A percentile compares a stretch with the other conserved stretches of the same genome.
Conservation (phyloP, 805 yeast genomes). For the Kuraishia ogatae region DNA sequence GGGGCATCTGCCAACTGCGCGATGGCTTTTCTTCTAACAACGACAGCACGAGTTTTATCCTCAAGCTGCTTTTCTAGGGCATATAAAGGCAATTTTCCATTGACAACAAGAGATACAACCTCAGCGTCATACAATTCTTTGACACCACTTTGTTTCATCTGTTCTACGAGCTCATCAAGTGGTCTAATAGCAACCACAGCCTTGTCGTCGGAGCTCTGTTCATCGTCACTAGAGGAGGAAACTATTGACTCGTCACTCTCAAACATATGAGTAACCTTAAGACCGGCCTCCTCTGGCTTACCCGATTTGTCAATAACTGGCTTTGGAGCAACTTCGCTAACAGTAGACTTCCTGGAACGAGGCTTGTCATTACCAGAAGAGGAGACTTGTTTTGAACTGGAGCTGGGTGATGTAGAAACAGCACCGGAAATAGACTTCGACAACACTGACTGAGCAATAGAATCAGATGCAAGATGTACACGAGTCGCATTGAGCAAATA, state of each 20-base stretch:
- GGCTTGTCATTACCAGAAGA: neutral
- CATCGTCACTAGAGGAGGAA: slow-evolving; percentile 23
- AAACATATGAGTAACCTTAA: slow-evolving; percentile 25
- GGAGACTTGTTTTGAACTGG: neutral
- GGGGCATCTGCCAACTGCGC: slow-evolving; percentile 79
- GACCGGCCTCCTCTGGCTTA: slow-evolving; percentile 8
- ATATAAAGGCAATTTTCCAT: slow-evolving; percentile 82
- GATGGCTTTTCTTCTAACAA: slow-evolving; percentile 87
- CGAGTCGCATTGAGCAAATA: slow-evolving; percentile 84
- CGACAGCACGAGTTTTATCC: slow-evolving; percentile 88
- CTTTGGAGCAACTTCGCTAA: neutral
- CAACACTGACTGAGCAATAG: slow-evolving; percentile 3
- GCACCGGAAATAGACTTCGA: neutral
- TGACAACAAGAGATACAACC: slow-evolving; percentile 57
- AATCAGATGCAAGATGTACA: slow-evolving; percentile 33
- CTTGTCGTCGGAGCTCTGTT: slow-evolving; percentile 11
- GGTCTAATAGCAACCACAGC: slow-evolving; percentile 28
- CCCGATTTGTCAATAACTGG: slow-evolving; percentile 7
- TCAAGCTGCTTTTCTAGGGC: slow-evolving; percentile 89
- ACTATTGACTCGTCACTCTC: slow-evolving; percentile 14
- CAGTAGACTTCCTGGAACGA: neutral
- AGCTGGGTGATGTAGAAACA: neutral
- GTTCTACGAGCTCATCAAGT: slow-evolving; percentile 52
- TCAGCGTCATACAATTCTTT: slow-evolving; percentile 63
- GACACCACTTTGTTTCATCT: slow-evolving; percentile 65